A percentile compares a stretch with the other conserved stretches of the same genome.
Evolutionary conservation across 768 basidiomycete species (phyloP).

Genomic region (Brasilioporus rufonigricans): DNA sequence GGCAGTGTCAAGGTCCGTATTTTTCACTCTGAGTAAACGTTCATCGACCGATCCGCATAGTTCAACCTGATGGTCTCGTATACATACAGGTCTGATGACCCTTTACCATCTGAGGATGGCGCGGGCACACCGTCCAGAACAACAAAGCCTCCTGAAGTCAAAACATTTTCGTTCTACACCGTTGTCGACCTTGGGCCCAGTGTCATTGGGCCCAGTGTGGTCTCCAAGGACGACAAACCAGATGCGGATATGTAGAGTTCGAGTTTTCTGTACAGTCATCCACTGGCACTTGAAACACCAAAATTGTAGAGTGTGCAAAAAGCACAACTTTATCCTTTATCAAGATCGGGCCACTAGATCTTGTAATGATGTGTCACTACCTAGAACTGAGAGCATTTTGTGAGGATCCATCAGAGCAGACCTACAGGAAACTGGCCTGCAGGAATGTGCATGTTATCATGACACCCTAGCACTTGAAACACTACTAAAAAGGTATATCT

Average conservation of each 20-base stretch:
- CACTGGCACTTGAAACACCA: too few species aligned
- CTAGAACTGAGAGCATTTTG: too few species aligned
- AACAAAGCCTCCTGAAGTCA: constrained; percentile 64
- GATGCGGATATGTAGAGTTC: constrained; percentile 19
- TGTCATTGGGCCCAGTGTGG: constrained; percentile 70
- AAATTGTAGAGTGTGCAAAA: too few species aligned
- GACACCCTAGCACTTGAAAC: too few species aligned
- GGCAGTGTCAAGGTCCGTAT: constrained; percentile 74
- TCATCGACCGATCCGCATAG: constrained; percentile 39
- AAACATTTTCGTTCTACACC: constrained; percentile 89
- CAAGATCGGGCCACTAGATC: too few species aligned
- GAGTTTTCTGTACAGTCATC: background rate
- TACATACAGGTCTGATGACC: constrained; percentile 91
- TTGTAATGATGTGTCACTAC: too few species aligned
- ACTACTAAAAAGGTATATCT: too few species aligned
- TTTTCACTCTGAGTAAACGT: background rate
- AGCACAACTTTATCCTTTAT: too few species aligned
- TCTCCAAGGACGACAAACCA: constrained; percentile 52
- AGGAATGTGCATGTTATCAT: too few species aligned
- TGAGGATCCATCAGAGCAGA: too few species aligned
- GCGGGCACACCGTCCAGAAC: constrained; percentile 44
- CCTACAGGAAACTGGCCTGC: too few species aligned
- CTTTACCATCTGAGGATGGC: constrained; percentile 61
- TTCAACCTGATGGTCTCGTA: constrained; percentile 94
- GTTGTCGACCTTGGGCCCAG: constrained; percentile 75